phyloP scores from a whole-genome alignment of 2,329 filamentous ascomycete species.

The Venturia pyrina region DNA sequence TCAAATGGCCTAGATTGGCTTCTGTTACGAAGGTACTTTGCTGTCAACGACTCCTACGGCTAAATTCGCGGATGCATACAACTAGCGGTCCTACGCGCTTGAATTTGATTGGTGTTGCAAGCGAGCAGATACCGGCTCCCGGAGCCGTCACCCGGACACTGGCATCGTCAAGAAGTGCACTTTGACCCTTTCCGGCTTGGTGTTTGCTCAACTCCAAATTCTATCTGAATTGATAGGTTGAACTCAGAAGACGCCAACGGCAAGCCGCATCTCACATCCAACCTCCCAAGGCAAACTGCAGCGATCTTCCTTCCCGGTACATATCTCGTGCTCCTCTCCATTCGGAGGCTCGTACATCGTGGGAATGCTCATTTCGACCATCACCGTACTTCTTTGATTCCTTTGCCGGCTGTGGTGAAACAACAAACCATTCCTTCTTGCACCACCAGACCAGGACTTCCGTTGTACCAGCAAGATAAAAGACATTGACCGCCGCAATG shows the following conservation, averaged over 20 bases:
- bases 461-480: not conserved
- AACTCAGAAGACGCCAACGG: not conserved
- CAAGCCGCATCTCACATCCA: not conserved
- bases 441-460: not conserved
- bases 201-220: not conserved
- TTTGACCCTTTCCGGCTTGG: not conserved
- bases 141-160: not conserved
- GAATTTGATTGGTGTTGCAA: not conserved
- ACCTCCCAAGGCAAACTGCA: not conserved
- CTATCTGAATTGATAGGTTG: not conserved
- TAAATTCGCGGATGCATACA: no score
- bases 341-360: not conserved
- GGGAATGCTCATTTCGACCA: not conserved
- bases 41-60: no score
- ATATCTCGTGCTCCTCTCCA: not conserved
- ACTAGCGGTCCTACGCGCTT: no score
- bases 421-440: not conserved
- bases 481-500: not conserved
- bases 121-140: not conserved
- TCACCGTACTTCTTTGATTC: slow-evolving; percentile 1
- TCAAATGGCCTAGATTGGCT: no score
- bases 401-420: not conserved
- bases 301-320: not conserved
- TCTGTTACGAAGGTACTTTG: no score
- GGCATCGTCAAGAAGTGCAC: not conserved